Evolutionary conservation across 1,284 basidiomycete genomes (phyloP).

Genomic region (Coriolopsis trogii): DNA sequence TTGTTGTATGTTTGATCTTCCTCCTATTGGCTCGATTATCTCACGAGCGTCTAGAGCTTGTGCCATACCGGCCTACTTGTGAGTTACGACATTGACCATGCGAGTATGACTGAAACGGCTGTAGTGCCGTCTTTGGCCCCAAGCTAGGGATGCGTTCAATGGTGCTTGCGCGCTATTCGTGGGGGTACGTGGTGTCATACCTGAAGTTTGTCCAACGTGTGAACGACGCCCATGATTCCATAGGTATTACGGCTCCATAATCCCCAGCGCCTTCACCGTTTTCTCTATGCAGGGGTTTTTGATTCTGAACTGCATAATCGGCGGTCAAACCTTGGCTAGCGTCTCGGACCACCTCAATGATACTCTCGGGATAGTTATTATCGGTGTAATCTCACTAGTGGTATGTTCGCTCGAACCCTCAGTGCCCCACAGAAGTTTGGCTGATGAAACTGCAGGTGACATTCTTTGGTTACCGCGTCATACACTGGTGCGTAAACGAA

Average conservation of each 20-base stretch:
- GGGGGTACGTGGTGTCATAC: constrained; percentile 39
- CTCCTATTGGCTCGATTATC: no score
- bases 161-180: constrained; percentile 63
- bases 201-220: not conserved
- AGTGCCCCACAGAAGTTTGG: no score
- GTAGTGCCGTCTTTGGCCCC: constrained; percentile 61
- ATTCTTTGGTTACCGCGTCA: constrained; percentile 65
- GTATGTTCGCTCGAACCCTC: constrained; percentile 34
- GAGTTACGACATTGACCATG: constrained; percentile 28
- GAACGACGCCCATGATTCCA: not conserved
- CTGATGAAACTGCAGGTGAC: constrained; percentile 46
- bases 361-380: constrained; percentile 78
- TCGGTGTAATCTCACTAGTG: constrained; percentile 67
- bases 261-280: constrained; percentile 70
- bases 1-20: constrained; percentile 45
- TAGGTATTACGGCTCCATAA: constrained; percentile 63
- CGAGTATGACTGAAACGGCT: not conserved
- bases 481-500: constrained; percentile 53
- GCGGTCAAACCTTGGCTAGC: constrained; percentile 72
- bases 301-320: constrained; percentile 76
- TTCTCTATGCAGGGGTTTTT: constrained; percentile 70
- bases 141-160: constrained; percentile 66
- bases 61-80: constrained; percentile 56
- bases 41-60: constrained; percentile 30
- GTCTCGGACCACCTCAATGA: constrained; percentile 55